Conservation (phyloP, 106 monocot genomes). For the Platanthera zijinensis region DNA sequence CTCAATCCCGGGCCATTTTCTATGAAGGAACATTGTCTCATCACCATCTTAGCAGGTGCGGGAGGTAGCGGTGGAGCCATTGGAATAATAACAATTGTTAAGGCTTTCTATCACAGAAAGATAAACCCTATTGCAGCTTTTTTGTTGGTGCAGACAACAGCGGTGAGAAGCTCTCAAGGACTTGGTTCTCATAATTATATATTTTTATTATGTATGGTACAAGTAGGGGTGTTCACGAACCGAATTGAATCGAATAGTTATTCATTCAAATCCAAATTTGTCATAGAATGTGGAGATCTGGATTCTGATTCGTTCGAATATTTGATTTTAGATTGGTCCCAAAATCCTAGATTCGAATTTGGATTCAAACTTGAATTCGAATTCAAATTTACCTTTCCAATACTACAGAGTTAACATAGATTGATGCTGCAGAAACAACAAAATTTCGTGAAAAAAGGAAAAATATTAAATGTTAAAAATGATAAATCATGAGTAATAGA, state of each 20-base stretch:
- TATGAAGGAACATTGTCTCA: conserved; percentile 40
- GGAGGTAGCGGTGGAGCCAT: conserved; percentile 19
- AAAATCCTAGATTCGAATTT: no score
- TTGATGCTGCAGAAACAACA: no score
- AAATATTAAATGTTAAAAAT: no score
- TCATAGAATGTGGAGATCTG: no score
- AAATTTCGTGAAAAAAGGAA: no score
- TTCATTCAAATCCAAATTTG: neutral
- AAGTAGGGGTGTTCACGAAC: no score
- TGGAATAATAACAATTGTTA: conserved; percentile 31
- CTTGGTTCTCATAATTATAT: neutral
- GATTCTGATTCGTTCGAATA: no score
- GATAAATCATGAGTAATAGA: no score
- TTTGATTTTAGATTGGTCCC: neutral
- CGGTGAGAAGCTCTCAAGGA: conserved; percentile 15
- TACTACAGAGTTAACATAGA: no score
- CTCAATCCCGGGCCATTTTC: conserved; percentile 45
- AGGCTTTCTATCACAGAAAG: conserved; percentile 36
- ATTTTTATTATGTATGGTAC: no score
- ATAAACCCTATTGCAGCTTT: conserved; percentile 27
- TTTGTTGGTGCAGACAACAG: conserved; percentile 24
- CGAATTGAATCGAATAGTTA: neutral
- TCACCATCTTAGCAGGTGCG: conserved; percentile 35
- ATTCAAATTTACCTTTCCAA: neutral
- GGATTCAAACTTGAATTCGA: no score